Conservation (phyloP, 176 grass and related monocot genomes). For the Elymus sibiricus region DNA sequence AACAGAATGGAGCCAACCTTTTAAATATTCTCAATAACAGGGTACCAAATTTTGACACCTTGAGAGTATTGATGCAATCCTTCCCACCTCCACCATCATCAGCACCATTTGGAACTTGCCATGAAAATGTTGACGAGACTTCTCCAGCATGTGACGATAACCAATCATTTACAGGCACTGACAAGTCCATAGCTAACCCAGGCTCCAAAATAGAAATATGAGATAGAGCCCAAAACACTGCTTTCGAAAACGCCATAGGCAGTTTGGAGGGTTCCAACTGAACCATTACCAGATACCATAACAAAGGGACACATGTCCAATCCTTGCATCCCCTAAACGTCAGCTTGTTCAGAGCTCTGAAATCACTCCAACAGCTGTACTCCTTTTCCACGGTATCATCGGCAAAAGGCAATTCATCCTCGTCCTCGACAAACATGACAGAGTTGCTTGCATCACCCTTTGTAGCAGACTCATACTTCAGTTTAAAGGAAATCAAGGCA, state of each 20-base stretch:
- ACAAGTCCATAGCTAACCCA: constrained; percentile 46
- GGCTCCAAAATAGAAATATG: constrained; percentile 68
- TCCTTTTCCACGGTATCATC: constrained; percentile 47
- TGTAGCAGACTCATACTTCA: constrained; percentile 40
- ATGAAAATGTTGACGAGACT: constrained; percentile 73
- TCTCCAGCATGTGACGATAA: constrained; percentile 64
- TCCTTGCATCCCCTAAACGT: constrained; percentile 70
- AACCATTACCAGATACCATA: constrained; percentile 82
- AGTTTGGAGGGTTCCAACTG: constrained; percentile 72
- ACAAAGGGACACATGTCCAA: constrained; percentile 78
- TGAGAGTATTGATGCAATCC: constrained; percentile 71
- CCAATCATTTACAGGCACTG: constrained; percentile 63
- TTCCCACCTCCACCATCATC: constrained; percentile 85
- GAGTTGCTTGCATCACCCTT: constrained; percentile 31
- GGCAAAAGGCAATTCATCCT: constrained; percentile 59
- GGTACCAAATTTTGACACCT: constrained; percentile 54
- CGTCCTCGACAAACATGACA: constrained; percentile 56
- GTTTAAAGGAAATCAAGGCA: constrained; percentile 75
- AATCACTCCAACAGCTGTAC: constrained; percentile 80
- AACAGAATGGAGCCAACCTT: constrained; percentile 55
- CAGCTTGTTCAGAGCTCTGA: constrained; percentile 73
- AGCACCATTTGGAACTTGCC: constrained; percentile 81
- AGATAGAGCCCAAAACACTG: constrained; percentile 81
- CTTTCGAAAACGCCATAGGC: constrained; percentile 90
- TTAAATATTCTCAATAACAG: constrained; percentile 68